Conservation (phyloP, 441 rosid species). For the Eruca vesicaria region DNA sequence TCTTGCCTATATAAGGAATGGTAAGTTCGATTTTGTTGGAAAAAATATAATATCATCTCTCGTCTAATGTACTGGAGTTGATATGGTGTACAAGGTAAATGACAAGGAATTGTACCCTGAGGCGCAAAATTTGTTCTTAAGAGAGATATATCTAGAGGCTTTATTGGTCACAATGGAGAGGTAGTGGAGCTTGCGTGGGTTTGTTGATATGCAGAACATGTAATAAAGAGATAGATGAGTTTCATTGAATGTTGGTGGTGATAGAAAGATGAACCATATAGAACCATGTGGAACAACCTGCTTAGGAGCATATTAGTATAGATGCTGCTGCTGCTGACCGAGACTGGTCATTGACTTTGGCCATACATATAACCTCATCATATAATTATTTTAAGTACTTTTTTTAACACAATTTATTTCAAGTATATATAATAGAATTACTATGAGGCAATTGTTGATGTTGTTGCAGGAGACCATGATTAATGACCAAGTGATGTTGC, state of each 20-base stretch:
- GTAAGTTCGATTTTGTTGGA: too few species aligned
- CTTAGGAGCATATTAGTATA: not conserved
- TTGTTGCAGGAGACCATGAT: too few species aligned
- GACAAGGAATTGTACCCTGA: not conserved
- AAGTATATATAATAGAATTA: not conserved
- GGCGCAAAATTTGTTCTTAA: not conserved
- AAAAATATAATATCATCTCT: not conserved
- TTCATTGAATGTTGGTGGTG: too few species aligned
- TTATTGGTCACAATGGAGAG: not conserved
- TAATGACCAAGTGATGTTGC: slow-evolving; percentile 78
- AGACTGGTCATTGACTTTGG: too few species aligned
- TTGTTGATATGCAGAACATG: not conserved
- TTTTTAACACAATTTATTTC: too few species aligned
- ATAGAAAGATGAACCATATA: too few species aligned
- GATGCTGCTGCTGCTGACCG: too few species aligned
- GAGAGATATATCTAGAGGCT: not conserved
- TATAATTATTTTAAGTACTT: not conserved
- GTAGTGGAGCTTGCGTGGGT: not conserved
- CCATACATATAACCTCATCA: not conserved
- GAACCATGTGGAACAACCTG: not conserved
- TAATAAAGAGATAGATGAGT: not conserved
- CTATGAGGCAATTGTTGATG: slow-evolving; percentile 70
- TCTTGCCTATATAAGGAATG: too few species aligned
- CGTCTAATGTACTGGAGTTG: not conserved
- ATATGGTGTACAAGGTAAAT: not conserved